Percentiles rank a stretch among this genome's conserved stretches.
These are phyloP conservation scores for Angophora floribunda DNA, from an alignment of 345 rosid species.

Conservation along the genomic window DNA sequence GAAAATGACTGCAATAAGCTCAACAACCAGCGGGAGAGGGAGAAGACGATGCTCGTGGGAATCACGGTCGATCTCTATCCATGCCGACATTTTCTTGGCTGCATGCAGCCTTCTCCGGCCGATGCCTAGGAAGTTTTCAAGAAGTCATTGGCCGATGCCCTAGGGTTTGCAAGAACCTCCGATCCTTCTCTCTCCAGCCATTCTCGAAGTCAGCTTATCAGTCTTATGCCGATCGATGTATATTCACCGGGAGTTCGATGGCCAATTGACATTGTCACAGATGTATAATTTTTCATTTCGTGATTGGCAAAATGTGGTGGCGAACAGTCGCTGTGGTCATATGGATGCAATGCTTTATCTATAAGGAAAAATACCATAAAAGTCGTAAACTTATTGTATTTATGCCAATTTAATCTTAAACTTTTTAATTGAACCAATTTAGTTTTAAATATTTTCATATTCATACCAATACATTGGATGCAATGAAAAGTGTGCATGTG, in stretches of 20 bases:
- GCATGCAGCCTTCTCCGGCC: background rate
- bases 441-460: too few relatives aligned
- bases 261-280: background rate
- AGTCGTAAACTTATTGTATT: too few relatives aligned
- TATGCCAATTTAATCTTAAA: too few relatives aligned
- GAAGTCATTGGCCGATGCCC: background rate
- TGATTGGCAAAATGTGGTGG: rapidly evolving
- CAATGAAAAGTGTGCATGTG: background rate
- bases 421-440: too few relatives aligned
- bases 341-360: background rate
- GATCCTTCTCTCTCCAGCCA: background rate
- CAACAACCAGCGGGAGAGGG: background rate
- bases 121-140: background rate
- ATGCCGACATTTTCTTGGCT: background rate
- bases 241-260: background rate
- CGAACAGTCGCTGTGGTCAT: background rate
- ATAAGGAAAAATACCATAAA: too few relatives aligned
- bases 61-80: background rate
- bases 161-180: background rate
- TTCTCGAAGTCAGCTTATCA: background rate
- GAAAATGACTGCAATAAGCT: background rate
- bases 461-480: too few relatives aligned
- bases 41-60: background rate
- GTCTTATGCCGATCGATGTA: background rate
- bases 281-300: background rate